Evolutionary conservation across 768 basidiomycete species (phyloP), one percentile per base, ranked within the genome.

Genomic region (Mrakia blollopis): DNA sequence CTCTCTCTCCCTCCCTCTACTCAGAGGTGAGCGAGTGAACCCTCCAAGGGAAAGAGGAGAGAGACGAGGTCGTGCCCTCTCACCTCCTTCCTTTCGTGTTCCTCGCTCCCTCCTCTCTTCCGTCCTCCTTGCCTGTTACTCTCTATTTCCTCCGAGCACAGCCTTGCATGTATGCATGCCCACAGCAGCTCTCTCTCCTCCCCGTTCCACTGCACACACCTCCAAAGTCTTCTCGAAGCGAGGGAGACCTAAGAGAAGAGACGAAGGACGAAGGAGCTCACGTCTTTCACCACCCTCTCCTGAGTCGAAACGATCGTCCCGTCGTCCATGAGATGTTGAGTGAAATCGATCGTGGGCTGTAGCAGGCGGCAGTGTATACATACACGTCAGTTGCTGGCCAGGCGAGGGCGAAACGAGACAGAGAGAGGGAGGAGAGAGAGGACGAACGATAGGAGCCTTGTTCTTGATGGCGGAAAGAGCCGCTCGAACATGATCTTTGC

Each of bases 401-500:
- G 30, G 13, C 10, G 44, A 11, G 14, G 44, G 14, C 10, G 30
- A 47, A 50, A 41, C 44, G 13, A 47, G 8, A 35, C 37, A 16
- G n/a, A 50, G 32, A 32, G 30, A 32, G 23, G 14, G 37, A 41
- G 52, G 25, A 44, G 35, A 39, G 41, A 41, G 32, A 54, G 47
- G 62, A 13, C 28, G 63, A 39, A 78, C 77, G 69, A 78, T 32
- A n/a, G 77, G 77, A 25, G 28, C 73, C 47, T 73, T 74, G 68
- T 78, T 70, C 67, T 78, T 78, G 77, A 78, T 73, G 32, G 77
- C 77, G 11, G 73, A 47, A 28, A 78, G 68, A 50, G 77, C 77
- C 11, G 47, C 60, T n/a, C 73, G 77, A 35, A 74, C 73, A 13
- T 74, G 77, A 14, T 68, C 65, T 37, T 68, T 65, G 3, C 32